phyloP scores from a whole-genome alignment of 768 basidiomycete genomes.

The Dendrothele bispora region DNA sequence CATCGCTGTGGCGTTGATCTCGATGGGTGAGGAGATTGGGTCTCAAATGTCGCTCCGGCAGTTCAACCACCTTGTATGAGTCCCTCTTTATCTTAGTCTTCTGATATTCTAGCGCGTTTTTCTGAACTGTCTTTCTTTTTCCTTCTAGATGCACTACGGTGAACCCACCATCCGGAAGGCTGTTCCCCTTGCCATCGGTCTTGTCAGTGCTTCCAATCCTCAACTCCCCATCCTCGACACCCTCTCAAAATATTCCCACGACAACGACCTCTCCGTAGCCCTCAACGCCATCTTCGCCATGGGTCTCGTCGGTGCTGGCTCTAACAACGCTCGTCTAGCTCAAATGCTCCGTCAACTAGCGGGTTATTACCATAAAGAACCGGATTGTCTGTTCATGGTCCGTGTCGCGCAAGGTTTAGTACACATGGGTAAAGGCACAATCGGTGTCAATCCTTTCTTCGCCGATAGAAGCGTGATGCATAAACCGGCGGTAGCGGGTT shows the following conservation, averaged over 20 bases:
- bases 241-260: conserved; percentile 97
- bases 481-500: conserved; percentile 83
- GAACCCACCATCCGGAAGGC: conserved; percentile 90
- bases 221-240: conserved; percentile 94
- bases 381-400: conserved; percentile 95
- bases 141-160: conserved; percentile 93
- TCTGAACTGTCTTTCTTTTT: conserved; percentile 17
- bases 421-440: conserved; percentile 99
- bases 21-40: conserved; percentile 98
- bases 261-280: conserved; percentile 95
- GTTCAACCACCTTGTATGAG: conserved; percentile 94
- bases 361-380: conserved; percentile 97
- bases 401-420: conserved; percentile 94
- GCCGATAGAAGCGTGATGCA: conserved; percentile 89
- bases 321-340: conserved; percentile 96
- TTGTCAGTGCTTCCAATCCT: conserved; percentile 95
- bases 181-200: conserved; percentile 92
- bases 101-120: neutral
- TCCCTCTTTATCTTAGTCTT: no score
- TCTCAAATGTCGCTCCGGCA: conserved; percentile 97
- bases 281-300: conserved; percentile 98
- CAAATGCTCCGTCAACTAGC: conserved; percentile 98
- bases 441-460: conserved; percentile 97
- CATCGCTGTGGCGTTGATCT: conserved; percentile 88
- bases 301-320: conserved; percentile 97